These are phyloP conservation scores for Hygrocybe punicea DNA, from an alignment of 768 basidiomycete genomes.

Conservation along the genomic window DNA sequence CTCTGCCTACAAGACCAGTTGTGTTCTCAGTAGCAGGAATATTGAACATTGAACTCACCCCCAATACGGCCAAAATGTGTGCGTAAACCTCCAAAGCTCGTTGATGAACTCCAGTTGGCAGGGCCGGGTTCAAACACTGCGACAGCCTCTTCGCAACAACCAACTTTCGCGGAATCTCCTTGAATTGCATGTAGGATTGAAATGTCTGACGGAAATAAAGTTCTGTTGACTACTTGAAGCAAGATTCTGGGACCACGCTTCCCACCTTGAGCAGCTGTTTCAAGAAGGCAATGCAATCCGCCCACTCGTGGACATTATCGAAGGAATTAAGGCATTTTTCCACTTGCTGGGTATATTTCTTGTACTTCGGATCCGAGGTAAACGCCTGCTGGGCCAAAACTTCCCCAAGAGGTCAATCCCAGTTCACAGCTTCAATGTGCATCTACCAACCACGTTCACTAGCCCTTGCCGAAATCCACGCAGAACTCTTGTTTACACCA, in stretches of 20 bases:
- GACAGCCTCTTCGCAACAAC: conserved; percentile 92
- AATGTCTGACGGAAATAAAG: conserved; percentile 60
- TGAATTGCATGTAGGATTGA: conserved; percentile 90
- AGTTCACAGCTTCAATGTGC: not conserved
- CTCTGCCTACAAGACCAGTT: conserved; percentile 56
- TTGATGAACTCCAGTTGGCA: conserved; percentile 96
- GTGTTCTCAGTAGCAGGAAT: not conserved
- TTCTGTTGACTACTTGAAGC: not conserved
- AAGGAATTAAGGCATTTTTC: conserved; percentile 92
- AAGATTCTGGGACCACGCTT: conserved; percentile 9
- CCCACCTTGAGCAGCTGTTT: conserved; percentile 86
- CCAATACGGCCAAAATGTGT: conserved; percentile 86
- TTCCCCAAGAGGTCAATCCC: conserved; percentile 19
- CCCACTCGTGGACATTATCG: conserved; percentile 97
- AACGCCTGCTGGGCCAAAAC: conserved; percentile 53
- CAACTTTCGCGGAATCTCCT: conserved; percentile 92
- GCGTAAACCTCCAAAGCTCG: conserved; percentile 92
- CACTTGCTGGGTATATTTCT: conserved; percentile 88
- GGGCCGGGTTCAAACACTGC: conserved; percentile 95
- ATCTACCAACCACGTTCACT: conserved; percentile 49
- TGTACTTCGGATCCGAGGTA: conserved; percentile 85
- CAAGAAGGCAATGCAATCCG: conserved; percentile 96
- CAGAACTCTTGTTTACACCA: conserved; percentile 34
- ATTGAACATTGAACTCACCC: conserved; percentile 49
- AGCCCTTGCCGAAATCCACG: conserved; percentile 39